Base-by-base conservation (phyloP, 768 basidiomycete genomes). In the Favolaschia claudopus region DNA sequence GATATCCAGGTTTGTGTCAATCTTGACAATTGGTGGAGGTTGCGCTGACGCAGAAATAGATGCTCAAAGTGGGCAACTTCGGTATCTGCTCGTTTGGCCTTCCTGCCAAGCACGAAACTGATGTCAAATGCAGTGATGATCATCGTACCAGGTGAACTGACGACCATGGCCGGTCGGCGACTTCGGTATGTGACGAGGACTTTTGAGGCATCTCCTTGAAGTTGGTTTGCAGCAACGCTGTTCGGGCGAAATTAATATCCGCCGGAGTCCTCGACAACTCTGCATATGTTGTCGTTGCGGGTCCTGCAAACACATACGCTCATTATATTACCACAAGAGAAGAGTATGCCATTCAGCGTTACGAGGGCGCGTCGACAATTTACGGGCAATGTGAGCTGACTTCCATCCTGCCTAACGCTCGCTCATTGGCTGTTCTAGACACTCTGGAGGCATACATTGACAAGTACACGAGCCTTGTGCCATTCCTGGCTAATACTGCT, bases 291-390 rank as follows among this genome's bases (percentile, higher is more conserved):
- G 90, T 92, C 43, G 75, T 92, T 53, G 89, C 89, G 10, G 92
- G 91, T 10, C 91, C 92, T 14, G 89, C 89, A 5, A 93, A 92
- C 62, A 88, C 89, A 7, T 93, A 92, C 65, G 83, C 78, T 0
- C 91, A 92, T 72, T 91, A 92, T 67, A 79, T 91, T 44, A 76
- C 89, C 3, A 92, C 89, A 32, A 78, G 76, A 9, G 91, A 93
- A 70, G 90, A 91, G 70, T 92, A 91, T 69, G 74, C 77, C 20
- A 76, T 91, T 9, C 91, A 93, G 71, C 80, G 92, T 51, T 92
- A 92, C 63, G 91, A 93, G 73, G 92, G 91, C 46, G 91, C 89
- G 2, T 92, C 91, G 42, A 92, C 89, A 14, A 77, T 92, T 31
- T 92, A 86, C 69, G 91, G 92, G 36, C 85, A 80, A 58, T 84